A percentile compares a stretch with the other conserved stretches of the same genome.
Evolutionary conservation across 176 grass and related monocot genomes (phyloP).

Genomic region (Neostapfia colusana): DNA sequence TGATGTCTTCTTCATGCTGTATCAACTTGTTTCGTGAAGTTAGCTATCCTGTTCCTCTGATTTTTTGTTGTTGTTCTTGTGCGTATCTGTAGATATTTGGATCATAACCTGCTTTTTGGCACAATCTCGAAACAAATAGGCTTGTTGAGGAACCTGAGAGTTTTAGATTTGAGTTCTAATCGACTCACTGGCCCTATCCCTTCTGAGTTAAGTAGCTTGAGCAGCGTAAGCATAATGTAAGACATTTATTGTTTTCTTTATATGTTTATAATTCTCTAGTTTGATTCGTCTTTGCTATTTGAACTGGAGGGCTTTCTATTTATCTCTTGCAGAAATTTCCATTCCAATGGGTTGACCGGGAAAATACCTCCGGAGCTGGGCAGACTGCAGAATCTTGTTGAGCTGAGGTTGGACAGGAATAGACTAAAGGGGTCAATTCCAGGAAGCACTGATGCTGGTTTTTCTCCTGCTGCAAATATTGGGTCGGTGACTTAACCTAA

Average conservation of each 20-base stretch:
- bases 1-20: slow-evolving; percentile 1
- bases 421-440: slow-evolving; percentile 76
- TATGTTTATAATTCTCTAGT: not conserved
- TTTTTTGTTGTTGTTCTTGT: slow-evolving; percentile 17
- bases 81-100: slow-evolving; percentile 59
- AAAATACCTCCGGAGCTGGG: slow-evolving; percentile 70
- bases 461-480: slow-evolving; percentile 55
- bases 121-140: slow-evolving; percentile 77
- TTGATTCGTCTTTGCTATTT: slow-evolving; percentile 13
- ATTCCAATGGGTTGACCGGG: slow-evolving; percentile 81
- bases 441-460: slow-evolving; percentile 42
- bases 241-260: slow-evolving; percentile 19
- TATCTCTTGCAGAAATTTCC: slow-evolving; percentile 64
- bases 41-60: slow-evolving; percentile 16
- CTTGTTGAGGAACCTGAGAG: slow-evolving; percentile 59
- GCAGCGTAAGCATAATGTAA: slow-evolving; percentile 69
- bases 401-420: slow-evolving; percentile 85
- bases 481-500: slow-evolving; percentile 45
- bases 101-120: slow-evolving; percentile 77
- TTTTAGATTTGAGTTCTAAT: slow-evolving; percentile 86
- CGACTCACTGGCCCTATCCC: slow-evolving; percentile 78
- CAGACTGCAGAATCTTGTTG: slow-evolving; percentile 73
- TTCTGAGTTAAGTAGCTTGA: slow-evolving; percentile 56
- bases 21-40: not conserved
- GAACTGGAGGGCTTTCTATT: slow-evolving; percentile 8